Conservation (phyloP, 768 basidiomycete species). For the Mycena leptocephala region DNA sequence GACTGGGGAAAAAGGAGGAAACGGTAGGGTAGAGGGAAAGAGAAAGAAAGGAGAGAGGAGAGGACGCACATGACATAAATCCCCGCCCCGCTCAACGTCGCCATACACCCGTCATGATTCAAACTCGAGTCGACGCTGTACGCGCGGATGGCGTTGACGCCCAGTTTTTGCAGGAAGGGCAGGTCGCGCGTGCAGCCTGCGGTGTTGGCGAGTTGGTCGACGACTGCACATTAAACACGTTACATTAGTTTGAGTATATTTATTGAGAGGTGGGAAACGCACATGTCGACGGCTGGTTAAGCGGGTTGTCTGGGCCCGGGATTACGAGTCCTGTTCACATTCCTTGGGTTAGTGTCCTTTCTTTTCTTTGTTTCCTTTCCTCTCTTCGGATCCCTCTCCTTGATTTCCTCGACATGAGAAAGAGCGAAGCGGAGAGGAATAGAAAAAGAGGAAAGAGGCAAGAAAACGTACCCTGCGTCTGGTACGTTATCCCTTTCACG, state of each 20-base stretch:
- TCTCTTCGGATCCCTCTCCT: too few relatives aligned
- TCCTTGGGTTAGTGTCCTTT: too few relatives aligned
- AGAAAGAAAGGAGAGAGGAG: background rate
- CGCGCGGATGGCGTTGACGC: conserved; percentile 87
- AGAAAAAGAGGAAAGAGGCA: too few relatives aligned
- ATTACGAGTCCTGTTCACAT: conserved; percentile 15
- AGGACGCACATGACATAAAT: conserved; percentile 84
- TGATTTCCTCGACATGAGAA: too few relatives aligned
- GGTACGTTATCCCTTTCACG: too few relatives aligned
- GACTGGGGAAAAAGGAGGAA: too few relatives aligned
- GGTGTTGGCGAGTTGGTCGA: conserved; percentile 83
- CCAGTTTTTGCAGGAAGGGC: conserved; percentile 81
- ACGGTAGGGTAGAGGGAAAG: too few relatives aligned
- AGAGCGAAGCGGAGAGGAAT: too few relatives aligned
- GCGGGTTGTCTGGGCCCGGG: conserved; percentile 14
- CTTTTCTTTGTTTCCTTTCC: too few relatives aligned
- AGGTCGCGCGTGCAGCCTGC: conserved; percentile 85
- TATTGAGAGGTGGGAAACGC: conserved; percentile 52
- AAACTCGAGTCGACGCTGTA: conserved; percentile 89
- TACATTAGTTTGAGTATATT: too few relatives aligned
- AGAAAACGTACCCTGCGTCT: too few relatives aligned
- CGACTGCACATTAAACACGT: conserved; percentile 82
- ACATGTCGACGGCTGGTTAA: conserved; percentile 44
- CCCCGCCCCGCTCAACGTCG: conserved; percentile 78
- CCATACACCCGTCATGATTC: conserved; percentile 94